Percentiles rank a stretch among this genome's conserved stretches.
Evolutionary conservation across 441 rosid genomes (phyloP).

Genomic region (Populus tomentosa): DNA sequence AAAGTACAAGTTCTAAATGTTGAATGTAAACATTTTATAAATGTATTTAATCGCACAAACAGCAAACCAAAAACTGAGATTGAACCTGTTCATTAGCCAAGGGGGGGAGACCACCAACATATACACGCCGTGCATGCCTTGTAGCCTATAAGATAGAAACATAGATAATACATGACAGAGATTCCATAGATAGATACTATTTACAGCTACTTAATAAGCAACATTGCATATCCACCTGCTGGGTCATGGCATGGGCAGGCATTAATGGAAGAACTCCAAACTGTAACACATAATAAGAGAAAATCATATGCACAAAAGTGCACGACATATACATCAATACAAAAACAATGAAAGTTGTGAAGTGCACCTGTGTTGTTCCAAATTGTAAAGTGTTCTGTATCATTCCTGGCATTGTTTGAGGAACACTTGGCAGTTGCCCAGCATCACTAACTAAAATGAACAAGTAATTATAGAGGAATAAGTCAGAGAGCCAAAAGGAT

Average conservation of each 20-base stretch:
- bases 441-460: constrained; percentile 15
- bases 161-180: background rate
- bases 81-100: constrained; percentile 80
- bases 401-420: constrained; percentile 57
- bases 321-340: background rate
- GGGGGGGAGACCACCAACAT: constrained; percentile 83
- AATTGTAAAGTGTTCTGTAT: constrained; percentile 58
- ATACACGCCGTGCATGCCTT: constrained; percentile 82
- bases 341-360: constrained; percentile 10
- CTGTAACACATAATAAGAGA: constrained; percentile 31
- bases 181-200: background rate
- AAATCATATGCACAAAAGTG: background rate
- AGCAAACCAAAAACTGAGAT: background rate
- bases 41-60: background rate
- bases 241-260: constrained; percentile 93
- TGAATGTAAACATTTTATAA: background rate
- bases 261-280: constrained; percentile 60
- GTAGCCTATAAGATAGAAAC: constrained; percentile 51
- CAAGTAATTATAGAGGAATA: background rate
- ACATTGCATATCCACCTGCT: constrained; percentile 43
- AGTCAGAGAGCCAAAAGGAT: background rate
- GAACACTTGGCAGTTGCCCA: constrained; percentile 59
- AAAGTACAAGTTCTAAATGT: background rate
- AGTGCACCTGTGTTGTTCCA: constrained; percentile 47
- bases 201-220: background rate